Evolutionary conservation across 768 basidiomycete species (phyloP).

Genomic region (Rubroboletus pulcherrimus): DNA sequence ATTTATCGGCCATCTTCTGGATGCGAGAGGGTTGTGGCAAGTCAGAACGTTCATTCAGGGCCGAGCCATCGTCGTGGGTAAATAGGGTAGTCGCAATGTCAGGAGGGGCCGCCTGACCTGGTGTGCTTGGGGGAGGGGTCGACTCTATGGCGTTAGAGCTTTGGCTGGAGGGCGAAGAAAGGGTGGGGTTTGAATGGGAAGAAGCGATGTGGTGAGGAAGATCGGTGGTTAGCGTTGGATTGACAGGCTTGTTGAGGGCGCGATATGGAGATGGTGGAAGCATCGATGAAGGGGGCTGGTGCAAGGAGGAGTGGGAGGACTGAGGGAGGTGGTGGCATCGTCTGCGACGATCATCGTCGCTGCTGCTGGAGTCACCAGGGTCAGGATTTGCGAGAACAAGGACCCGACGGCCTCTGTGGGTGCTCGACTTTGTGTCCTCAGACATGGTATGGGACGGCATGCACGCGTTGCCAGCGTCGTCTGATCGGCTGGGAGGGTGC

Average conservation of each 20-base stretch:
- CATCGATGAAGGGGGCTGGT: conserved; percentile 25
- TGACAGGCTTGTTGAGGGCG: conserved; percentile 15
- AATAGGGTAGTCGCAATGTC: conserved; percentile 38
- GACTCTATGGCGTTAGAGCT: conserved; percentile 61
- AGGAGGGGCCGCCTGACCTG: conserved; percentile 46
- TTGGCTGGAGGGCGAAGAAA: conserved; percentile 68
- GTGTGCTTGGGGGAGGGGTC: conserved; percentile 70
- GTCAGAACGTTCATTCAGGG: conserved; percentile 29
- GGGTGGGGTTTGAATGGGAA: conserved; percentile 49
- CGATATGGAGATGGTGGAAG: conserved; percentile 20
- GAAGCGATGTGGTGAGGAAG: conserved; percentile 32
- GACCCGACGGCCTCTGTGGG: conserved; percentile 36
- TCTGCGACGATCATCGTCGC: conserved; percentile 33
- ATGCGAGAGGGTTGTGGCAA: conserved; percentile 28
- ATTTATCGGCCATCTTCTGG: conserved; percentile 31
- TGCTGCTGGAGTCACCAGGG: conserved; percentile 43
- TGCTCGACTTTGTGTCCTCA: conserved; percentile 49
- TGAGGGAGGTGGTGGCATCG: conserved; percentile 15
- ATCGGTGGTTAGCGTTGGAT: conserved; percentile 37
- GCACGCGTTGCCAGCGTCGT: conserved; percentile 28
- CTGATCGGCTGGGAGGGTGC: conserved; percentile 17
- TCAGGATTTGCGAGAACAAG: conserved; percentile 63
- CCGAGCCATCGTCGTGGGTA: conserved; percentile 35
- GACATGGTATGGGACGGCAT: conserved; percentile 47
- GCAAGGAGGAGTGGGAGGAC: conserved; percentile 25